Evolutionary conservation across 2,329 filamentous ascomycete species (phyloP).

Genomic region (Xylariaceae sp.): DNA sequence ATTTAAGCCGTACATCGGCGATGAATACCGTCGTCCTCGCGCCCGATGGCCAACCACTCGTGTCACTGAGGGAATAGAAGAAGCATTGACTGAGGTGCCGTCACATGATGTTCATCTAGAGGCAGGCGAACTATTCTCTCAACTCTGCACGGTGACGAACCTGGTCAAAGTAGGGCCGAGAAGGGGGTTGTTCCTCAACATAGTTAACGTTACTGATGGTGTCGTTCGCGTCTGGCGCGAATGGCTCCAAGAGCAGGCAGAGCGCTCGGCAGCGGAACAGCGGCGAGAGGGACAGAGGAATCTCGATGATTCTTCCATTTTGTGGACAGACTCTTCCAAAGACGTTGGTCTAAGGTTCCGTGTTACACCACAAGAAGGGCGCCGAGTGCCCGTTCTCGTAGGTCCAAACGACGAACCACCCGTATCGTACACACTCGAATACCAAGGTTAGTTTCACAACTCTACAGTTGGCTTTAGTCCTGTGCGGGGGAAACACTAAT

Average conservation of each 20-base stretch:
- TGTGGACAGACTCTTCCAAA: constrained; percentile 71
- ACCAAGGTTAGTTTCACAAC: constrained; percentile 63
- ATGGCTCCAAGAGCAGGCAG: constrained; percentile 64
- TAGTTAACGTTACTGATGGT: constrained; percentile 69
- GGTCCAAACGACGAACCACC: constrained; percentile 67
- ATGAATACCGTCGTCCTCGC: constrained; percentile 45
- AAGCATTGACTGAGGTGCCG: constrained; percentile 50
- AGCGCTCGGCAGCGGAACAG: constrained; percentile 29
- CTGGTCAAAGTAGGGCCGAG: constrained; percentile 69
- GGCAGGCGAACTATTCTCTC: constrained; percentile 73
- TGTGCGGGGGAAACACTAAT: constrained; percentile 23
- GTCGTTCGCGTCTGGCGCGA: constrained; percentile 74
- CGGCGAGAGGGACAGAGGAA: constrained; percentile 29
- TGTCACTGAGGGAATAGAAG: constrained; percentile 31
- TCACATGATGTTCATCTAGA: constrained; percentile 70
- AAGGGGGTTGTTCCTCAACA: constrained; percentile 66
- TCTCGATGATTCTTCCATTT: constrained; percentile 47
- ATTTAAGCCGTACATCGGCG: constrained; percentile 68
- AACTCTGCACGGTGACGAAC: constrained; percentile 72
- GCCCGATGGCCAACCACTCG: constrained; percentile 31
- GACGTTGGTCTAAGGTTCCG: constrained; percentile 73
- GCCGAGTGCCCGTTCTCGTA: constrained; percentile 60
- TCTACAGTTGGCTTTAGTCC: neutral
- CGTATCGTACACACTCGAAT: constrained; percentile 72
- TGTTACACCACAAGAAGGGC: constrained; percentile 58